phyloP scores from a whole-genome alignment of 2,329 filamentous ascomycete genomes.

The Orbilia javanica region DNA sequence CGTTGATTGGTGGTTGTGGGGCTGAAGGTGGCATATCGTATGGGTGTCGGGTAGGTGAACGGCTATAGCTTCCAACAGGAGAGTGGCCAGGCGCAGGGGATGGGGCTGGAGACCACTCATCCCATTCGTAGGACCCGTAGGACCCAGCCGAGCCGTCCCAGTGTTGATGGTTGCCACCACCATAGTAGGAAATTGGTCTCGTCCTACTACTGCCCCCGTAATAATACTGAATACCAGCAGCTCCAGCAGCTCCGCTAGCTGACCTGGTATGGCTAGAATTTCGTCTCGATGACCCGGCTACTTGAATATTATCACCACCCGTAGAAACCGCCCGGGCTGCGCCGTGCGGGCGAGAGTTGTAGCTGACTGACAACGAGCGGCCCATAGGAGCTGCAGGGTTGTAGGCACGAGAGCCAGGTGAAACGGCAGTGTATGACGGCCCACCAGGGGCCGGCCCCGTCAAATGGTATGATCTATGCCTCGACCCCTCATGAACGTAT shows the following conservation, averaged over 20 bases:
- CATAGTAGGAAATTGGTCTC: conserved; percentile 51
- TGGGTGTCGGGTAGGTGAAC: conserved; percentile 46
- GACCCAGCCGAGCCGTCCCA: conserved; percentile 53
- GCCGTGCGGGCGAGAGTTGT: conserved; percentile 29
- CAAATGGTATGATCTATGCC: conserved; percentile 53
- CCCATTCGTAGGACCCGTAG: conserved; percentile 54
- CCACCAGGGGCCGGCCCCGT: conserved; percentile 49
- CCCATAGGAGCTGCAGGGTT: conserved; percentile 38
- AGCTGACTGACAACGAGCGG: conserved; percentile 50
- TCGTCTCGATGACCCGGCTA: conserved; percentile 34
- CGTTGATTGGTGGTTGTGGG: conserved; percentile 47
- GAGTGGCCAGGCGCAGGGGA: conserved; percentile 49
- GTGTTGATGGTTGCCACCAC: conserved; percentile 30
- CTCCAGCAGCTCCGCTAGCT: conserved; percentile 36
- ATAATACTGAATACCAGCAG: conserved; percentile 50
- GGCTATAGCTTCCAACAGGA: conserved; percentile 54
- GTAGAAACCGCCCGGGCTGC: conserved; percentile 42
- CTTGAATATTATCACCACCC: conserved; percentile 31
- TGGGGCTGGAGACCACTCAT: conserved; percentile 43
- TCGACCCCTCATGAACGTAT: conserved; percentile 54
- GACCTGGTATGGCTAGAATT: conserved; percentile 49
- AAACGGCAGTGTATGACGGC: conserved; percentile 33
- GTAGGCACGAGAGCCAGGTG: conserved; percentile 38
- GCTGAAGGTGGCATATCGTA: conserved; percentile 47
- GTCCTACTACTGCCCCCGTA: conserved; percentile 40